Base-by-base conservation (phyloP, 1,284 basidiomycete species). In the Athelia sp. region DNA sequence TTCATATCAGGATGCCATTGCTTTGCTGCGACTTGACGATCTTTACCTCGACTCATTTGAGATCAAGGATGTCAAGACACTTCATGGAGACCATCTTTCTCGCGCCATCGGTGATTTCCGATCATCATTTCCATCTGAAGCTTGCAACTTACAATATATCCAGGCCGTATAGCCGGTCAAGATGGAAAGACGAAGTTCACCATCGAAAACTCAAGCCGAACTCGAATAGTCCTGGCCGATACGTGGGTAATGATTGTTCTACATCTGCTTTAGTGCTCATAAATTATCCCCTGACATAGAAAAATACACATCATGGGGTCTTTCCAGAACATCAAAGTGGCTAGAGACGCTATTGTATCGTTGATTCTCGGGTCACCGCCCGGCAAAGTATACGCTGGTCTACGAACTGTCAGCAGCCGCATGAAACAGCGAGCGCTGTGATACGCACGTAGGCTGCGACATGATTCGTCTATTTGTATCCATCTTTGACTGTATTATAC, bases 151-250 rank as follows among this genome's bases (percentile, higher is more conserved):
- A 40, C 15, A 40, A 40, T n/a, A 40, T 40, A 9, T 40, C 8
- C 61, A 90, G 89, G 91, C 59, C 93, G 96, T 58, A 98, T 99
- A 63, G 96, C 96, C 8, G 96, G 96, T 10, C 94, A 99, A 66
- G 93, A 98, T 56, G 96, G 96, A 45, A 95, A 97, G 71, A 98
- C 96, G 2, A 93, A 98, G 64, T 98, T 98, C 68, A 96, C 96
- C 0, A 98, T 99, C 50, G 96, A 99, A 73, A 99, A 99, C 62
- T 84, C 94, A 1, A 95, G 89, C 60, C 81, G 96, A 52, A 99
- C 96, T 19, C 87, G 96, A 32, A 94, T 99, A 50, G 93, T 99
- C 29, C 82, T 99, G 36, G 96, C 96, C 19, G 96, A 99, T 66
- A 96, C 93, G 88, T 94, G 62, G 54, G 90, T 78, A 21, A 36